phyloP scores from a whole-genome alignment of 306 rosid species.

The Trifolium pratense region DNA sequence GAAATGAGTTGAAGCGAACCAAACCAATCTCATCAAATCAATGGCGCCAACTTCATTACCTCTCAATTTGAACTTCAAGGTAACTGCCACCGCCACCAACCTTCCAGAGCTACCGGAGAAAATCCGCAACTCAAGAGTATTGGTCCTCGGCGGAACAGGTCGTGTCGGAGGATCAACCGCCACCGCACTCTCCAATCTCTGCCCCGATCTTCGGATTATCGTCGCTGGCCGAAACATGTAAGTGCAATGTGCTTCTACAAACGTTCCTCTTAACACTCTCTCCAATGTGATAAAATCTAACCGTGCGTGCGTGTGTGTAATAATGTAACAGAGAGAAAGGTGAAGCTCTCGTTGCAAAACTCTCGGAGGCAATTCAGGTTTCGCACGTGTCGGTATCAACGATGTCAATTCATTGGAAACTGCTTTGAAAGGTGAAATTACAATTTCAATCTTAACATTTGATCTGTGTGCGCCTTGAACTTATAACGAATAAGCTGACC shows the following conservation, averaged over 20 bases:
- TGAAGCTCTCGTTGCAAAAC: constrained; percentile 62
- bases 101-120: constrained; percentile 54
- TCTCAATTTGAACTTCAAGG: constrained; percentile 42
- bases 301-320: not conserved
- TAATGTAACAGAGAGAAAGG: constrained; percentile 68
- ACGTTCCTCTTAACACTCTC: not conserved
- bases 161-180: constrained; percentile 96
- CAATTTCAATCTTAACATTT: not conserved
- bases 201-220: constrained; percentile 67
- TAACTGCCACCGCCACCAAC: constrained; percentile 26
- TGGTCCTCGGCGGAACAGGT: constrained; percentile 94
- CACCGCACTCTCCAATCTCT: constrained; percentile 71
- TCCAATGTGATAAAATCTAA: not conserved
- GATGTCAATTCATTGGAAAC: constrained; percentile 60
- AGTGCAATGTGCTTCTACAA: not conserved
- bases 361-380: constrained; percentile 67
- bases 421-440: constrained; percentile 67
- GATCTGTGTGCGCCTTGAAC: too few species aligned
- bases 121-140: constrained; percentile 62
- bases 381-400: constrained; percentile 63
- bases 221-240: constrained; percentile 88
- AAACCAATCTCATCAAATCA: constrained; percentile 1
- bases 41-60: constrained; percentile 50
- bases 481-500: too few species aligned
- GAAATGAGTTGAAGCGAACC: not conserved